Conservation (phyloP, 345 rosid genomes). For the Salix brachista region DNA sequence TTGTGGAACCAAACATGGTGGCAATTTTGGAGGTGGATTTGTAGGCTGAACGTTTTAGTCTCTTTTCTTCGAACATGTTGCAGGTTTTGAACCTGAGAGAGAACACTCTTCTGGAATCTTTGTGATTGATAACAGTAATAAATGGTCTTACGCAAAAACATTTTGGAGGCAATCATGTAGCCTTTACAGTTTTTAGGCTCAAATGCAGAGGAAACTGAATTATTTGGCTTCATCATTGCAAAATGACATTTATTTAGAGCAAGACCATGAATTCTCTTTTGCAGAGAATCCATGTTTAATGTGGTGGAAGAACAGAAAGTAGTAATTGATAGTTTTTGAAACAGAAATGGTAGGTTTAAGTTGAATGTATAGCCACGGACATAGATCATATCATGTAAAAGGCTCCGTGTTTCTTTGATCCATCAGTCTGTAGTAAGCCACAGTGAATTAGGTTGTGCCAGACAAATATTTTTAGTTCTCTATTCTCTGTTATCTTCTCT, state of each 20-base stretch:
- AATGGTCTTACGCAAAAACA: no score
- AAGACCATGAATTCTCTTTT: not conserved
- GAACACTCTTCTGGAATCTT: not conserved
- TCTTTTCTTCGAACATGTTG: not conserved
- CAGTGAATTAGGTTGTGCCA: not conserved
- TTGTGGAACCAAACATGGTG: not conserved
- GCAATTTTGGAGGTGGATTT: not conserved
- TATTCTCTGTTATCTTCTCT: not conserved
- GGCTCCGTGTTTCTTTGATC: not conserved
- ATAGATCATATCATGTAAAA: not conserved
- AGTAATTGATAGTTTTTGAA: not conserved
- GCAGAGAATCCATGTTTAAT: not conserved
- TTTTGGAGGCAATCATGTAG: not conserved
- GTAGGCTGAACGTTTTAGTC: not conserved
- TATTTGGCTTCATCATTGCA: not conserved
- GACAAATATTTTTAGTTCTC: not conserved
- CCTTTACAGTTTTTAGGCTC: not conserved
- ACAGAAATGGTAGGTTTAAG: not conserved
- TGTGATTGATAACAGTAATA: no score
- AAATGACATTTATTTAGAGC: not conserved
- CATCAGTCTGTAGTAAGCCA: not conserved
- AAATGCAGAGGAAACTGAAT: not conserved
- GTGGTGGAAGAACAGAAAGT: not conserved
- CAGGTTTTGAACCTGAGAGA: not conserved
- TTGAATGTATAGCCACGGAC: not conserved